A percentile compares a stretch with the other conserved stretches of the same genome.
Conservation (phyloP, 257 asterid genomes). For the Scutellaria minor region DNA sequence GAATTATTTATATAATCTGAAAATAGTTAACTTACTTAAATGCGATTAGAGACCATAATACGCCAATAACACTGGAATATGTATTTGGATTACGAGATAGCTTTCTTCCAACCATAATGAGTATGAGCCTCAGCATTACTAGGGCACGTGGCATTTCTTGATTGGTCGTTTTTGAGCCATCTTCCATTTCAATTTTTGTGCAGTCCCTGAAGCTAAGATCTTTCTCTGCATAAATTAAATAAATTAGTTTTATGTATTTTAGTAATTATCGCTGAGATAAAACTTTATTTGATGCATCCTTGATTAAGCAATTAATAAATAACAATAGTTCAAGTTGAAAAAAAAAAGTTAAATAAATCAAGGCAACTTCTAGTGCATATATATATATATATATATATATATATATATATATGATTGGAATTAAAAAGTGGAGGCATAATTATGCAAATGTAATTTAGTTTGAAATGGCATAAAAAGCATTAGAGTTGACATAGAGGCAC, state of each 20-base stretch:
- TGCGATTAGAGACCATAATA: conserved; percentile 67
- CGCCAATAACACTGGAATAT: conserved; percentile 69
- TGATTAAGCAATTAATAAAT: too few species aligned
- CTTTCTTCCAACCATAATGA: conserved; percentile 69
- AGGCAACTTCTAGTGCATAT: not conserved
- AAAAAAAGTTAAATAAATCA: not conserved
- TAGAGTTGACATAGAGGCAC: conserved; percentile 25
- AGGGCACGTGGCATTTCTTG: conserved; percentile 65
- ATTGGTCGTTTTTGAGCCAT: conserved; percentile 36
- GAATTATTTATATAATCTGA: not conserved
- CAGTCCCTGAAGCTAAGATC: conserved; percentile 79
- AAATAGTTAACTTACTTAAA: conserved; percentile 53
- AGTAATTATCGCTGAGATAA: not conserved
- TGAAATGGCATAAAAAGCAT: conserved; percentile 1
- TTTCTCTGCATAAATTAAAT: conserved; percentile 44
- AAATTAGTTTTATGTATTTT: not conserved
- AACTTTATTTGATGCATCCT: not conserved
- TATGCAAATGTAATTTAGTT: not conserved
- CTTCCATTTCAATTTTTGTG: conserved; percentile 42
- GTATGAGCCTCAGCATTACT: conserved; percentile 60
- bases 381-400: too few species aligned
- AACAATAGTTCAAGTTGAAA: not conserved
- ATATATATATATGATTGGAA: not conserved
- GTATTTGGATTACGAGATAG: conserved; percentile 81
- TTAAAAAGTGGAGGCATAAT: not conserved